A percentile compares a stretch with the other conserved stretches of the same genome.
Conservation (phyloP, 352 stramenopile genomes). For the Phytopythium sindhum region DNA sequence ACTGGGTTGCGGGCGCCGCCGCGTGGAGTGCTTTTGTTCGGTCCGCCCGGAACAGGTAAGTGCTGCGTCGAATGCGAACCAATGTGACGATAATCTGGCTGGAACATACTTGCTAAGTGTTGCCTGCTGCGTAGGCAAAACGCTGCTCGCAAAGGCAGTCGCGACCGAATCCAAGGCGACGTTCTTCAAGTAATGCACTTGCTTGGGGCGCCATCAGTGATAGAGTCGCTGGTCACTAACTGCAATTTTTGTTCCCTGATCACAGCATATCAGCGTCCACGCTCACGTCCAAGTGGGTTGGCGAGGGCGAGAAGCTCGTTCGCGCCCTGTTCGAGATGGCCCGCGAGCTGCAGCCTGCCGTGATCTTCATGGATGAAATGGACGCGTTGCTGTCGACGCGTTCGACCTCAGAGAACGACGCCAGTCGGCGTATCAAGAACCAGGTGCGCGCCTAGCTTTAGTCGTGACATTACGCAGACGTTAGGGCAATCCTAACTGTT, state of each 20-base stretch:
- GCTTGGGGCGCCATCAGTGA: background rate
- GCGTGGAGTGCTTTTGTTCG: slow-evolving; percentile 76
- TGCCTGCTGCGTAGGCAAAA: slow-evolving; percentile 50
- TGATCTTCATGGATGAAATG: slow-evolving; percentile 91
- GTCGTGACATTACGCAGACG: no score
- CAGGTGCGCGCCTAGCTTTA: slow-evolving; percentile 33
- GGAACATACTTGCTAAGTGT: background rate
- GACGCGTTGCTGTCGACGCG: slow-evolving; percentile 78
- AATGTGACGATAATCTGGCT: background rate
- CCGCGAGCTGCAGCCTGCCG: slow-evolving; percentile 70
- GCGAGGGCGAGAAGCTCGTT: slow-evolving; percentile 94
- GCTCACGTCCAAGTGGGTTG: slow-evolving; percentile 89
- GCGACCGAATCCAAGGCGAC: slow-evolving; percentile 80
- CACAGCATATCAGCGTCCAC: slow-evolving; percentile 83
- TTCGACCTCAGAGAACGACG: slow-evolving; percentile 79
- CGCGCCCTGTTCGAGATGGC: slow-evolving; percentile 92
- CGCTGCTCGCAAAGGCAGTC: slow-evolving; percentile 76
- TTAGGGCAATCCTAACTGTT: no score
- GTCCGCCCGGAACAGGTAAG: slow-evolving; percentile 73
- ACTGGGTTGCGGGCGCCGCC: slow-evolving; percentile 66
- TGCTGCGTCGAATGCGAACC: background rate
- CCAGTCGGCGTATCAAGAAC: slow-evolving; percentile 87
- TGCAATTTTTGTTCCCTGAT: no score
- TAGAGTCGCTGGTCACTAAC: background rate
- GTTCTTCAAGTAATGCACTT: slow-evolving; percentile 61